Evolutionary conservation across 306 rosid species (phyloP), one percentile per base, ranked within the genome.

Genomic region (Acacia crassicarpa): DNA sequence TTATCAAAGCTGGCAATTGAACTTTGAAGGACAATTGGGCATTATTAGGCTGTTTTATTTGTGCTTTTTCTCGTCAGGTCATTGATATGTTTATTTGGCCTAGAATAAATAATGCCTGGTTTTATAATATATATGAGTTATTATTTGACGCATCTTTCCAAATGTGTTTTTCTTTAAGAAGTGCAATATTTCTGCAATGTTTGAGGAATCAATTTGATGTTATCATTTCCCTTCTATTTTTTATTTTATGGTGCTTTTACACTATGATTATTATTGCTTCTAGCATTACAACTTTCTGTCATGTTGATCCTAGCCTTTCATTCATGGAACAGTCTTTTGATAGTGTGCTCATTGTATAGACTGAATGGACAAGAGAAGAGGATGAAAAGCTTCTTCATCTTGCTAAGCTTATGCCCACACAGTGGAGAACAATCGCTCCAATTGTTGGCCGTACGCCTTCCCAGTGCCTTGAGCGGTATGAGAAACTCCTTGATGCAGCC

Each of bases 361-460:
- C 97, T 25, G 98, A 94, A 89, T 94, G 98, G 98, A 94, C 97
- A 5, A 84, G 98, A 80, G 98, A 94, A 85, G 98, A 94, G 83
- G 98, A 94, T 90, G 97, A 94, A 87, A 94, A 92, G 40, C 86
- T 92, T 30, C 97, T 94, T 62, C 97, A 94, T 88, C 97, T 94
- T 82, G 98, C 97, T 12, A 94, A 94, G 91, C 98, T 94, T 70
- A 94, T 94, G 98, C 98, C 98, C 67, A 94, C 97, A 0, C 97
- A 94, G 71, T 94, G 98, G 98, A 91, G 98, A 81, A 92, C 98
- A 2, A 94, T 94, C 84, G 98, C 98, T 48, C 97, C 97, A 4
- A 94, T 94, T 38, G 97, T 94, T 43, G 98, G 98, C 27, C 96
- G 97, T 41, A 94, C 98, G 22, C 97, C 98, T 25, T 91, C 97